phyloP scores from a whole-genome alignment of 1,284 basidiomycete species.

The Sporisorium sorghi region DNA sequence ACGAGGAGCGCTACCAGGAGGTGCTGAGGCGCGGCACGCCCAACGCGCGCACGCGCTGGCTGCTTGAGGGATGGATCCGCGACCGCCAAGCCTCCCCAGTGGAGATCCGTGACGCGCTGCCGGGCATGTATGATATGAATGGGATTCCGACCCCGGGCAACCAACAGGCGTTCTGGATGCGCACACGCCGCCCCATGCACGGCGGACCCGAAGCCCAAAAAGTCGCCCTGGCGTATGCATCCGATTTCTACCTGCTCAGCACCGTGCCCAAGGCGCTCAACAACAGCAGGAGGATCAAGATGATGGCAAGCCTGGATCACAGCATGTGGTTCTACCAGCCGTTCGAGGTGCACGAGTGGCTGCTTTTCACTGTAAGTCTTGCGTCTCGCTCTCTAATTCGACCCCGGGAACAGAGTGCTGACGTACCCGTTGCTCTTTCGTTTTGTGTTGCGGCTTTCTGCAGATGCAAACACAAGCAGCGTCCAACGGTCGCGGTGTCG shows the following conservation, averaged over 20 bases:
- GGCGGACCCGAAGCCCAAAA: constrained; percentile 61
- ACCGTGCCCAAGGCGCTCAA: constrained; percentile 61
- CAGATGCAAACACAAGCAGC: constrained; percentile 67
- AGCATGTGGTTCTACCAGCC: constrained; percentile 67
- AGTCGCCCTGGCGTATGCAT: constrained; percentile 61
- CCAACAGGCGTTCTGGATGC: constrained; percentile 66
- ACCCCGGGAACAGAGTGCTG: not conserved
- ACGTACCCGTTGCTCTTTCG: not conserved
- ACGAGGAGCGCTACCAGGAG: constrained; percentile 53
- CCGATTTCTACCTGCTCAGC: constrained; percentile 63
- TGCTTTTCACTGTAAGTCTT: constrained; percentile 59
- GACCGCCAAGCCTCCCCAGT: constrained; percentile 59
- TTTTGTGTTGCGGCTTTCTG: not conserved
- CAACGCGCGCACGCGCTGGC: constrained; percentile 31
- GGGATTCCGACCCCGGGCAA: constrained; percentile 60
- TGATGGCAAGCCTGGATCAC: constrained; percentile 68
- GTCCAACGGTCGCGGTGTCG: constrained; percentile 62
- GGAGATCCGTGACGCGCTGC: constrained; percentile 64
- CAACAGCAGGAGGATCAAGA: constrained; percentile 51
- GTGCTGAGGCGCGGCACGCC: constrained; percentile 37
- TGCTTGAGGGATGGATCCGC: constrained; percentile 51
- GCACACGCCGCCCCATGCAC: constrained; percentile 46
- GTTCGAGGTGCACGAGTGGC: constrained; percentile 63
- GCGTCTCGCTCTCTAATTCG: not conserved
- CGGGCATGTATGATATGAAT: constrained; percentile 61